These are phyloP conservation scores for Stephania yunnanensis DNA, from an alignment of 164 flowering plant genomes.

Conservation along the genomic window DNA sequence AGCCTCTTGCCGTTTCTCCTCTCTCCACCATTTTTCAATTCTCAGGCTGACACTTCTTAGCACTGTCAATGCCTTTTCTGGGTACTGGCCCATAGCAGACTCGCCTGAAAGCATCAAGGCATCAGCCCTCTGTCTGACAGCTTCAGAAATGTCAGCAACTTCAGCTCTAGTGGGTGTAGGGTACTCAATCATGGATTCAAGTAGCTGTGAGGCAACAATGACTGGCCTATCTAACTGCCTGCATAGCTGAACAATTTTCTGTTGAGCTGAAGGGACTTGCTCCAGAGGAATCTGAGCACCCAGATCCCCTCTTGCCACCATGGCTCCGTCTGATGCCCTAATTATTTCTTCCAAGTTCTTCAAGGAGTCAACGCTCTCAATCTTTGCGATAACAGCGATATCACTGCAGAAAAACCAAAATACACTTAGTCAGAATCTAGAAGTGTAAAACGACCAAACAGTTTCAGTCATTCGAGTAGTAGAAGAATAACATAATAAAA, in stretches of 20 bases:
- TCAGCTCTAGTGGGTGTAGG: constrained; percentile 99
- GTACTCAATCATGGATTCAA: constrained; percentile 96
- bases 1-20: constrained; percentile 71
- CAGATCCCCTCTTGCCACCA: constrained; percentile 98
- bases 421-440: not conserved
- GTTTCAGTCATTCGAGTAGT: not conserved
- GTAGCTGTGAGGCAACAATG: constrained; percentile 92
- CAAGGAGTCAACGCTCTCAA: constrained; percentile 91
- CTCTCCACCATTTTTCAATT: constrained; percentile 97
- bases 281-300: constrained; percentile 98
- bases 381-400: constrained; percentile 81
- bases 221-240: constrained; percentile 90
- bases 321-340: constrained; percentile 88
- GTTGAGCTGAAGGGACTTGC: constrained; percentile 94
- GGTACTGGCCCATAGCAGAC: constrained; percentile 96
- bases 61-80: constrained; percentile 86
- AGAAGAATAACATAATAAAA: not conserved
- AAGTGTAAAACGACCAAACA: not conserved
- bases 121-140: constrained; percentile 89
- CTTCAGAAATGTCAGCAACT: constrained; percentile 98
- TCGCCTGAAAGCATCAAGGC: constrained; percentile 99
- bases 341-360: constrained; percentile 88
- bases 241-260: constrained; percentile 71
- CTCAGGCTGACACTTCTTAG: constrained; percentile 85
- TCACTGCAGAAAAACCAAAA: constrained; percentile 49